phyloP scores from a whole-genome alignment of 306 rosid species.

The Erythrophleum fordii region DNA sequence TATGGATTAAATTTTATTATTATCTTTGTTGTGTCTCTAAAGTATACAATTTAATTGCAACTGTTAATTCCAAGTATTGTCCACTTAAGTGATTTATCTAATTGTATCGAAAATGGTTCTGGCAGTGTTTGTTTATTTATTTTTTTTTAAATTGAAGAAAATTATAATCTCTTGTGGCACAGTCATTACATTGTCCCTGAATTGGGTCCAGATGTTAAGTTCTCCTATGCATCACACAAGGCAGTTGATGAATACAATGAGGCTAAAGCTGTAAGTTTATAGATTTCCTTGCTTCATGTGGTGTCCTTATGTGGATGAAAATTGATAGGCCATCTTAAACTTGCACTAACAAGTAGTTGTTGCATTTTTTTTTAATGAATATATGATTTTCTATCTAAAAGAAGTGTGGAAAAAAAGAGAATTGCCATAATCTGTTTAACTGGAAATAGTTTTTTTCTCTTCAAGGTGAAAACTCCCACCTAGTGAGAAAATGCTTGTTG shows the following conservation, averaged over 20 bases:
- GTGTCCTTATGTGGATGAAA: neutral
- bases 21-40: neutral
- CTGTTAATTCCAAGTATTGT: neutral
- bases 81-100: neutral
- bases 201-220: slow-evolving; percentile 62
- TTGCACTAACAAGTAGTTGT: neutral
- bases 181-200: slow-evolving; percentile 75
- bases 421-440: neutral
- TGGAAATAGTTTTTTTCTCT: neutral
- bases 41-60: neutral
- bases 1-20: neutral
- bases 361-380: neutral
- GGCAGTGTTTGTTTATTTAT: neutral
- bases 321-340: neutral
- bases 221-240: slow-evolving; percentile 65
- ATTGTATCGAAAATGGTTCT: neutral
- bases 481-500: too few relatives aligned
- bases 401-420: neutral
- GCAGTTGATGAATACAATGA: slow-evolving; percentile 67
- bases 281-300: neutral
- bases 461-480: neutral
- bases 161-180: slow-evolving; percentile 25
- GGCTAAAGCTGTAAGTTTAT: slow-evolving; percentile 58
- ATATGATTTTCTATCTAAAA: neutral
- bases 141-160: neutral